Conservation (phyloP, 1,284 basidiomycete genomes). For the Veloporphyrellus conicus region DNA sequence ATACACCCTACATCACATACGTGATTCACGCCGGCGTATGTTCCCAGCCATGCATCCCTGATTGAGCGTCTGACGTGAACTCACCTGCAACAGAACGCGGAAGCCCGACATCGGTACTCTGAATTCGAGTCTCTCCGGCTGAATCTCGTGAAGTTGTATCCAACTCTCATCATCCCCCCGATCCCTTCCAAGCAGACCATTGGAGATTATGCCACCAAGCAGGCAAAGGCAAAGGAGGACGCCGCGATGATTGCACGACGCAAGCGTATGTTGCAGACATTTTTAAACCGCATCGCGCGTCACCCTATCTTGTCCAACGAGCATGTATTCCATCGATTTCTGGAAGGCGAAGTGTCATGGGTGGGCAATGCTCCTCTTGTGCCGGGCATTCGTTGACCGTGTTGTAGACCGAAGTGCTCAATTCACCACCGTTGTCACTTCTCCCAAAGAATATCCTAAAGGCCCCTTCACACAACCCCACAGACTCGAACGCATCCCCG, state of each 20-base stretch:
- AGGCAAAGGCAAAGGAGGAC: conserved; percentile 96
- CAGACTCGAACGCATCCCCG: conserved; percentile 67
- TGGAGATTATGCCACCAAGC: conserved; percentile 96
- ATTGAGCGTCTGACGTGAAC: conserved; percentile 7
- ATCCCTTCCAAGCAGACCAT: conserved; percentile 97
- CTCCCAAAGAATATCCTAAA: conserved; percentile 95
- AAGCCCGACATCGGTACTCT: conserved; percentile 89
- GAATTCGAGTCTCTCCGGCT: conserved; percentile 93
- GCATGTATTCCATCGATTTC: conserved; percentile 90
- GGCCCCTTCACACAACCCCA: conserved; percentile 92
- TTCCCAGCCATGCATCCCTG: neutral
- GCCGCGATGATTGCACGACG: conserved; percentile 86
- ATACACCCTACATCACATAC: conserved; percentile 91
- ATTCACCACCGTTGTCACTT: conserved; percentile 85
- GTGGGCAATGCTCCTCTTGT: conserved; percentile 39
- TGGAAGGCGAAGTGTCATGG: conserved; percentile 96
- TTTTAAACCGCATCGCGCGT: conserved; percentile 82
- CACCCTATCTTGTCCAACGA: conserved; percentile 95
- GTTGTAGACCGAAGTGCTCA: conserved; percentile 78
- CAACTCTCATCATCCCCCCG: conserved; percentile 94
- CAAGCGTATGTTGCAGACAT: conserved; percentile 93
- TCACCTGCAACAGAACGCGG: conserved; percentile 55
- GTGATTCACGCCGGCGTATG: conserved; percentile 84
- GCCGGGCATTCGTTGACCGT: conserved; percentile 4
- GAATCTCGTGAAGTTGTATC: conserved; percentile 84